These are phyloP conservation scores for Tardiomyces depauwii DNA, from an alignment of 1,139 yeast species.

Conservation along the genomic window DNA sequence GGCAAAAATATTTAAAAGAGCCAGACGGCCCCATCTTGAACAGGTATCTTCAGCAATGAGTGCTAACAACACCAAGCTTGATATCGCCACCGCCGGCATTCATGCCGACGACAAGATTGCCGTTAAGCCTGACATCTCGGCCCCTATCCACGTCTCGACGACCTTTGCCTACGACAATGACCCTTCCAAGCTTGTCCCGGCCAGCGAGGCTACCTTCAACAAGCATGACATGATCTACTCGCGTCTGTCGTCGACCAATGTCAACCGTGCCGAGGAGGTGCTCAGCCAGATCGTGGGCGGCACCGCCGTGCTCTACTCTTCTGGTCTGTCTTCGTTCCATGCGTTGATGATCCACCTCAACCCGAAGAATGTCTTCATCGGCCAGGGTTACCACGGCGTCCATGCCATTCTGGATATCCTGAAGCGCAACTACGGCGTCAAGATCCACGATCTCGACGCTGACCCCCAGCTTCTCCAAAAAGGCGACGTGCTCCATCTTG, in stretches of 20 bases:
- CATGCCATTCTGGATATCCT: slow-evolving; percentile 57
- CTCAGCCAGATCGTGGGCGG: slow-evolving; percentile 43
- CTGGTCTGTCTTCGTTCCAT: slow-evolving; percentile 73
- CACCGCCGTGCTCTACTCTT: slow-evolving; percentile 54
- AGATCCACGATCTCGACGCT: slow-evolving; percentile 39
- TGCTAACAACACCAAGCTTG: background rate
- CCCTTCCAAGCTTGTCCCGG: slow-evolving; percentile 40
- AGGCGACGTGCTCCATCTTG: slow-evolving; percentile 77
- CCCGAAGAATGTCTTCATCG: slow-evolving; percentile 68
- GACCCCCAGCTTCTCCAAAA: slow-evolving; percentile 40
- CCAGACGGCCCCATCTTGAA: too few species aligned
- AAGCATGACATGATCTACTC: slow-evolving; percentile 43
- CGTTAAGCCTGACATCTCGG: slow-evolving; percentile 42
- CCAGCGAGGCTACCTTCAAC: slow-evolving; percentile 26
- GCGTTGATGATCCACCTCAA: slow-evolving; percentile 62
- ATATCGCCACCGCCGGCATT: slow-evolving; percentile 5
- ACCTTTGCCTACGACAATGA: slow-evolving; percentile 57
- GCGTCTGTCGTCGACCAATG: slow-evolving; percentile 61
- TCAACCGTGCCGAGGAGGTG: slow-evolving; percentile 54
- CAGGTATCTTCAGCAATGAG: too few species aligned
- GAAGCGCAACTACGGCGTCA: slow-evolving; percentile 47
- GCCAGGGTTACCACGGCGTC: slow-evolving; percentile 79
- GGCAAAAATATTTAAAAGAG: too few species aligned
- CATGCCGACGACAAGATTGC: slow-evolving; percentile 24
- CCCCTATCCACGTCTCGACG: slow-evolving; percentile 76